Evolutionary conservation across 1,284 basidiomycete genomes (phyloP), one percentile per base, ranked within the genome.

Genomic region (Polyporus tsugae): DNA sequence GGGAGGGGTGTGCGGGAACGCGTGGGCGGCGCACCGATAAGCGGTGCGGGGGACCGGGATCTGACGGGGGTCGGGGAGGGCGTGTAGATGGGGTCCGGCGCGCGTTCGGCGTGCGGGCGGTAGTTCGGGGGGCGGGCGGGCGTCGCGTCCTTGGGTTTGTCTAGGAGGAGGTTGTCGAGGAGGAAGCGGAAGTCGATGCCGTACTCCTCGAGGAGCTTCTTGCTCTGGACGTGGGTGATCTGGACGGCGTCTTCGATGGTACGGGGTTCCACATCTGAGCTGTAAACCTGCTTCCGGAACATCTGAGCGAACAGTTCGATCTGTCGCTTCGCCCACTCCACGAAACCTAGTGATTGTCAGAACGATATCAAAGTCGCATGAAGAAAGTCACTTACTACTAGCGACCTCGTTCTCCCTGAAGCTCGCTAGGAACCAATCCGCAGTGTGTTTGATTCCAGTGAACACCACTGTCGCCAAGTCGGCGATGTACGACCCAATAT

Each of bases 401-500:
- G 97, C 94, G 76, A 96, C 95, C 70, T 94, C 91, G 76, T 96
- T 96, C 79, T 98, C 97, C 79, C 92, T 95, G 81, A 98, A 99
- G 60, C 95, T 97, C 1, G 91, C 91, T 77, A 98, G 87, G 80
- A 96, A 99, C 98, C 97, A 99, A 80, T 99, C 97, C 52, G 94
- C 94, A 1, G 97, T 98, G 78, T 99, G 95, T 78, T 96, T 96
- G 80, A 97, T 92, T 7, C 93, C 89, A 0, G 94, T 96, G 75
- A 97, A 97, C 69, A 92, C 87, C 0, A 97, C 92, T 64, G 95
- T 85, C 0, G 93, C 89, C 52, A 97, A 83, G 75, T 96, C 93
- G 19, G 90, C 90, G 61, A 97, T 85, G 73, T 94, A 97, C 62
- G 91, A 84, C 6, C 87, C 87, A n/a, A 95, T 87, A 75, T 97